These are phyloP conservation scores for Salvia splendens DNA, from an alignment of 257 asterid genomes.

Conservation along the genomic window DNA sequence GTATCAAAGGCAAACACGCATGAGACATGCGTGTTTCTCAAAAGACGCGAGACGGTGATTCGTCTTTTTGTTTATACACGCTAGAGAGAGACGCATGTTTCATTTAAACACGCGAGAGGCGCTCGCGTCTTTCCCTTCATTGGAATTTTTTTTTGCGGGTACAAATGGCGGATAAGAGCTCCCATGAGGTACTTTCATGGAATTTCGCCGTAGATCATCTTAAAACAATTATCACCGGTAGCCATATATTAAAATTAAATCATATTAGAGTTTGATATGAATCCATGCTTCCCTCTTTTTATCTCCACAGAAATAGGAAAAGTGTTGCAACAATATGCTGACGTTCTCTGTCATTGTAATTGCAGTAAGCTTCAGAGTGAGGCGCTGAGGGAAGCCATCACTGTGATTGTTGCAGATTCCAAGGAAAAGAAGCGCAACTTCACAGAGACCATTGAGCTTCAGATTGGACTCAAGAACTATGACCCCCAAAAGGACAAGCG, in stretches of 20 bases:
- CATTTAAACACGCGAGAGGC: too few species aligned
- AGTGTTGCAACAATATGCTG: background rate
- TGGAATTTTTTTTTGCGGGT: too few species aligned
- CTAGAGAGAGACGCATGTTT: too few species aligned
- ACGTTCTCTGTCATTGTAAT: background rate
- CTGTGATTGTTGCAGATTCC: conserved; percentile 29
- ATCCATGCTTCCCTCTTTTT: background rate
- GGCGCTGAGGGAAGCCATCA: conserved; percentile 50
- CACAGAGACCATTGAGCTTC: conserved; percentile 56
- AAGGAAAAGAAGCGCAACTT: conserved; percentile 52
- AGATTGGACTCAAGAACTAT: conserved; percentile 59
- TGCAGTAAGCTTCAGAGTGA: conserved; percentile 63
- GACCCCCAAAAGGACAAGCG: conserved; percentile 64
- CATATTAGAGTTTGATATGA: background rate
- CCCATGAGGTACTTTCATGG: too few species aligned
- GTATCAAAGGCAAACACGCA: too few species aligned
- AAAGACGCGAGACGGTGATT: too few species aligned
- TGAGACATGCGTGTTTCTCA: too few species aligned
- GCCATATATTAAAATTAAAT: background rate
- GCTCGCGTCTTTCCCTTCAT: too few species aligned
- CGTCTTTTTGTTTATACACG: too few species aligned
- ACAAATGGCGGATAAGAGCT: too few species aligned
- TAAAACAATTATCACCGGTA: background rate
- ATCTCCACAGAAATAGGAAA: background rate
- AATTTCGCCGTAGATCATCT: too few species aligned